Conservation (phyloP, 768 basidiomycete genomes). For the Clitopilus hobsonii region DNA sequence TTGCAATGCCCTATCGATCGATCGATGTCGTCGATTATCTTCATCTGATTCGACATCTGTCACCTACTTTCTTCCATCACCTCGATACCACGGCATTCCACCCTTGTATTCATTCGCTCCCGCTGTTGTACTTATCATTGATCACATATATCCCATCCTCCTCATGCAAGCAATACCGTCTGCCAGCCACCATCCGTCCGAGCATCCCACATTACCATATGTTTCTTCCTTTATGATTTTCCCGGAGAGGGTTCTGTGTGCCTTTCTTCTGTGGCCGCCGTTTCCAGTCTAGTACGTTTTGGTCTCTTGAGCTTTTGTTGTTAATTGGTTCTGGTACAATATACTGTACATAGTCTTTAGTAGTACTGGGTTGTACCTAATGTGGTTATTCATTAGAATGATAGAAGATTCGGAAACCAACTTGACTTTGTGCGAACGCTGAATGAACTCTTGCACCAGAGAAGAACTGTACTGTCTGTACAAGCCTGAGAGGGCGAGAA, state of each 20-base stretch:
- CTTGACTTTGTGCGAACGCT: not conserved
- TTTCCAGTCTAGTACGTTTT: not conserved
- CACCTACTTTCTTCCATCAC: not conserved
- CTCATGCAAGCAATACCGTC: not conserved
- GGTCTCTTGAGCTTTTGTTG: not conserved
- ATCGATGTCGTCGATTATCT: not conserved
- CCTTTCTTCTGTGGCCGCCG: not conserved
- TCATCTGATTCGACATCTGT: not conserved
- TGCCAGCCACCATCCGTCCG: not conserved
- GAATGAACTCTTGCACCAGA: too few relatives aligned
- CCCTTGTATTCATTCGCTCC: not conserved
- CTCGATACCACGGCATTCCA: not conserved
- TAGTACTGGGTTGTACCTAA: not conserved
- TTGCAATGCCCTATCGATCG: not conserved
- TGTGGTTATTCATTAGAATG: not conserved
- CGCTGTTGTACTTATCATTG: not conserved
- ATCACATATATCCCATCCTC: not conserved
- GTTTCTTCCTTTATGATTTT: not conserved
- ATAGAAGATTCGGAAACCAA: not conserved
- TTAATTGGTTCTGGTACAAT: not conserved
- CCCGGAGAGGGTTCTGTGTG: not conserved
- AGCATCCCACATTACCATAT: not conserved
- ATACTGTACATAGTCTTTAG: not conserved
- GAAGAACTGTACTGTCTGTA: too few relatives aligned
- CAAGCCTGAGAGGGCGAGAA: not conserved